A percentile compares a stretch with the other conserved stretches of the same genome.
These are phyloP conservation scores for Penicillium sp. DNA, from an alignment of 2,329 filamentous ascomycete species.

Conservation along the genomic window DNA sequence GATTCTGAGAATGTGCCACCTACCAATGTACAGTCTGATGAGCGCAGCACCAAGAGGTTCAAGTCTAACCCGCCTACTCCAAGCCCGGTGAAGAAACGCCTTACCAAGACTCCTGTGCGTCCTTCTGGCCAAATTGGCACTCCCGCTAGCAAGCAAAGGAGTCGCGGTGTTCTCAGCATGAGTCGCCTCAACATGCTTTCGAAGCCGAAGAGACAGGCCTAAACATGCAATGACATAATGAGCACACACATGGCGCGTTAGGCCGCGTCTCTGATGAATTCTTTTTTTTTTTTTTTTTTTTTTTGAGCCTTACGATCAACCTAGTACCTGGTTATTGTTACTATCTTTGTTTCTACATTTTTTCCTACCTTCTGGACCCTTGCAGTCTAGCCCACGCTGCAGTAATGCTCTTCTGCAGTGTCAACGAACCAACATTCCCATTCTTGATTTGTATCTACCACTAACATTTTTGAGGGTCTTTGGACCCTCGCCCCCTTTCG, in stretches of 20 bases:
- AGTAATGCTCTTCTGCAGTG: slow-evolving; percentile 4
- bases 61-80: slow-evolving; percentile 35
- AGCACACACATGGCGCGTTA: slow-evolving; percentile 13
- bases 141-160: slow-evolving; percentile 31
- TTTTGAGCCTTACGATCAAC: slow-evolving; percentile 1
- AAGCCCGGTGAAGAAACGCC: slow-evolving; percentile 36
- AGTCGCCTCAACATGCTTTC: slow-evolving; percentile 49
- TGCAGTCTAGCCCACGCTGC: background rate
- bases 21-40: slow-evolving; percentile 19
- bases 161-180: slow-evolving; percentile 39
- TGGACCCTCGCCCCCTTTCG: background rate
- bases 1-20: slow-evolving; percentile 36
- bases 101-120: slow-evolving; percentile 32
- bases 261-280: slow-evolving; percentile 1
- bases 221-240: slow-evolving; percentile 2
- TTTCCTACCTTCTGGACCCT: background rate
- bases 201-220: slow-evolving; percentile 43
- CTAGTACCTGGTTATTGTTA: background rate
- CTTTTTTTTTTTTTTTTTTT: background rate
- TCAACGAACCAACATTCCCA: slow-evolving; percentile 5
- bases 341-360: background rate
- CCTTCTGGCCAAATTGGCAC: slow-evolving; percentile 24
- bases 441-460: slow-evolving; percentile 18
- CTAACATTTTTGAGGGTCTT: slow-evolving; percentile 1
- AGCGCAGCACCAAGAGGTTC: slow-evolving; percentile 36